phyloP scores from a whole-genome alignment of 2,329 filamentous ascomycete species.

The Calonectria montana region DNA sequence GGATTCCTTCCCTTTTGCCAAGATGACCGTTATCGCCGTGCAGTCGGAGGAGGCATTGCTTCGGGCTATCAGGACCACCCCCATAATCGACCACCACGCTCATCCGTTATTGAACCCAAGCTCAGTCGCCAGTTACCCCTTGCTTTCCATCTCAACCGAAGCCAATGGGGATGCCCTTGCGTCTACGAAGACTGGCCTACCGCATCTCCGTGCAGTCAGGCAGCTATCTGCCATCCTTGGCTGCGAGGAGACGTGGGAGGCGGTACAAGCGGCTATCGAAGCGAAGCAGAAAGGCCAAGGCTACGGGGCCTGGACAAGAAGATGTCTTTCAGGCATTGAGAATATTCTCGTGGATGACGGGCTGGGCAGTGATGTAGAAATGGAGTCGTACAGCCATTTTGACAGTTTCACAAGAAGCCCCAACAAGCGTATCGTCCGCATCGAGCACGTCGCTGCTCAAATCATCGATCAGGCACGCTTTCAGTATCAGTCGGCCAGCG shows the following conservation, averaged over 20 bases:
- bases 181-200: conserved; percentile 70
- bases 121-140: conserved; percentile 57
- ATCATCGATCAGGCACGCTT: conserved; percentile 63
- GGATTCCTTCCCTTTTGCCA: neutral
- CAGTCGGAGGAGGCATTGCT: conserved; percentile 41
- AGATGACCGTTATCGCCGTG: conserved; percentile 28
- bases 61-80: conserved; percentile 61
- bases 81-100: conserved; percentile 80
- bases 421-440: conserved; percentile 80
- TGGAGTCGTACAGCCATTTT: conserved; percentile 73
- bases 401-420: conserved; percentile 71
- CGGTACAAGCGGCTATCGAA: conserved; percentile 58
- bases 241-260: conserved; percentile 72
- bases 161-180: conserved; percentile 75
- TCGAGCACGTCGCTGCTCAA: conserved; percentile 77
- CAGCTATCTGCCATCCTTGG: conserved; percentile 75
- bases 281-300: conserved; percentile 53
- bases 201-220: conserved; percentile 76
- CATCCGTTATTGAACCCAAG: conserved; percentile 73
- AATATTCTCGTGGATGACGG: conserved; percentile 84
- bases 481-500: conserved; percentile 40
- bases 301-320: conserved; percentile 67
- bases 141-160: conserved; percentile 76
- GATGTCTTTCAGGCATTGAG: conserved; percentile 79
- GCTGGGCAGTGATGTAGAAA: conserved; percentile 65